A percentile compares a stretch with the other conserved stretches of the same genome.
Conservation (phyloP, 805 yeast species). For the Pichia exigua region DNA sequence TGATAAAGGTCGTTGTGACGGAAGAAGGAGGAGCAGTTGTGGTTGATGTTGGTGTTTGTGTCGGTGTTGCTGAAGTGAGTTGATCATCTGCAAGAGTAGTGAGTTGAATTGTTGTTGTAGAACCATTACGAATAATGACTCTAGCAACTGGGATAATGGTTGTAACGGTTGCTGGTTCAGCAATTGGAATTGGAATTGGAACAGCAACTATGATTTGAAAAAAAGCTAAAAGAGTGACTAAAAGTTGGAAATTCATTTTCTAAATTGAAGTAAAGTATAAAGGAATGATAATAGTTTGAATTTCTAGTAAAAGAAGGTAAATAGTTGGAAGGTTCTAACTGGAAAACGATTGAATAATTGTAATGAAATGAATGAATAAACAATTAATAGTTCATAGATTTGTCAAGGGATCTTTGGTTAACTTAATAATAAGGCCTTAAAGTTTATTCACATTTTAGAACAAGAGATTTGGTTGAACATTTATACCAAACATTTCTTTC, state of each 20-base stretch:
- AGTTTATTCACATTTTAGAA: background rate
- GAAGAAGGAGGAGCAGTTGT: background rate
- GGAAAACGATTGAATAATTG: background rate
- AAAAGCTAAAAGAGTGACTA: constrained; percentile 4
- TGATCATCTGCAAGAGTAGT: background rate
- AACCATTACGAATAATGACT: constrained; percentile 24
- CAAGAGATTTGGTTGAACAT: background rate
- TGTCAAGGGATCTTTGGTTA: too few species aligned
- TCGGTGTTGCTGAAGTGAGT: background rate
- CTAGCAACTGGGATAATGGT: constrained; percentile 20
- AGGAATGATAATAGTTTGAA: constrained; percentile 5
- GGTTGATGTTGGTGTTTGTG: background rate
- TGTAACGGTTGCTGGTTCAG: background rate
- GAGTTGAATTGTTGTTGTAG: constrained; percentile 3
- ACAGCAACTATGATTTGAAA: background rate
- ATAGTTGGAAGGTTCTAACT: background rate
- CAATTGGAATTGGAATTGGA: constrained; percentile 12
- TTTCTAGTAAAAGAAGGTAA: background rate
- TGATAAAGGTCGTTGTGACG: constrained; percentile 8
- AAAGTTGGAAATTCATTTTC: constrained; percentile 5
- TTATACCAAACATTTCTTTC: background rate
- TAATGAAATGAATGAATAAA: background rate
- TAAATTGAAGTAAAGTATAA: background rate
- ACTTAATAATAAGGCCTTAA: too few species aligned
- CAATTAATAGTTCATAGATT: background rate